These are phyloP conservation scores for Blastocystis sp. DNA, from an alignment of 352 stramenopile genomes.

Conservation along the genomic window DNA sequence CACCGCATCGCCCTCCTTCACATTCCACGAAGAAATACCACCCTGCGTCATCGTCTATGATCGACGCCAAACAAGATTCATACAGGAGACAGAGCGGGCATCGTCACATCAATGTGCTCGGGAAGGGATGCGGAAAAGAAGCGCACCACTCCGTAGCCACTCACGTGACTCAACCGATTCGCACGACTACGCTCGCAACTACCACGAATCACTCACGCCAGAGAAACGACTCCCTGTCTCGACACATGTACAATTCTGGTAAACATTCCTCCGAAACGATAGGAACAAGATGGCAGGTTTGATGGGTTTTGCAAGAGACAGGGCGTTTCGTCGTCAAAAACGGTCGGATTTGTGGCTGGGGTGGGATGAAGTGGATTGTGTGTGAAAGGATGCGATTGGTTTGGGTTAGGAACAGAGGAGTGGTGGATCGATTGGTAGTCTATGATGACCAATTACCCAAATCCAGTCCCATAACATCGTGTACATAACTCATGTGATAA, in stretches of 20 bases:
- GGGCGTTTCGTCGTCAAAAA: too few relatives aligned
- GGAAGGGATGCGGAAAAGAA: neutral
- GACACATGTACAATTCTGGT: neutral
- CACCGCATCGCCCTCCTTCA: conserved; percentile 61
- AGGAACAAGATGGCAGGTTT: too few relatives aligned
- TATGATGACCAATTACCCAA: too few relatives aligned
- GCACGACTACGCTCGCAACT: neutral
- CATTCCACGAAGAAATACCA: conserved; percentile 58
- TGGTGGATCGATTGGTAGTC: too few relatives aligned
- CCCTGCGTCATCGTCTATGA: conserved; percentile 58
- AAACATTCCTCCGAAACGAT: neutral
- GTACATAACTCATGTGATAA: too few relatives aligned
- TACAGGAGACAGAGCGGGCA: conserved; percentile 58
- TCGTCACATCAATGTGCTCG: conserved; percentile 23
- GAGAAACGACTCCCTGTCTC: neutral
- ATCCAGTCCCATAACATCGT: too few relatives aligned
- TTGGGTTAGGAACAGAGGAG: too few relatives aligned
- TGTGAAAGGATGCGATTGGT: too few relatives aligned
- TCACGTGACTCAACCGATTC: neutral
- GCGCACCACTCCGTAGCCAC: neutral
- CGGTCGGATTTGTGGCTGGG: too few relatives aligned
- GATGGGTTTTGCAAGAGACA: too few relatives aligned
- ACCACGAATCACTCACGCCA: neutral
- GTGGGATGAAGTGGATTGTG: too few relatives aligned
- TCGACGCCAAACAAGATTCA: neutral